Evolutionary conservation across 371 early-diverging fungal genomes (phyloP).

Genomic region (Mortierella sp.): DNA sequence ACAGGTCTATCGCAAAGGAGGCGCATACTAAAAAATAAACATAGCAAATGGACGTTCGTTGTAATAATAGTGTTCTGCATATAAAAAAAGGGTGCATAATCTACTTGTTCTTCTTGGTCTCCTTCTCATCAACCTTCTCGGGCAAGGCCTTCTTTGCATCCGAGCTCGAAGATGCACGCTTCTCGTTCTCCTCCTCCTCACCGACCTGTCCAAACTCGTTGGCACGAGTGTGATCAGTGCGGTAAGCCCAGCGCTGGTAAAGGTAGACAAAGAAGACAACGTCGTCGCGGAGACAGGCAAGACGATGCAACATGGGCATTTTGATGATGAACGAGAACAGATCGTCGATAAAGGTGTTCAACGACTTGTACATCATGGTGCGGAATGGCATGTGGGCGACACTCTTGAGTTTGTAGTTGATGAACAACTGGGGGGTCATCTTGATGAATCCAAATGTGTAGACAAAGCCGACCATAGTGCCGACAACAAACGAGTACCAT

Average conservation of each 20-base stretch:
- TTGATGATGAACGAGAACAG: constrained; percentile 96
- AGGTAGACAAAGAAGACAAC: constrained; percentile 90
- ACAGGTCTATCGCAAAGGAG: constrained; percentile 55
- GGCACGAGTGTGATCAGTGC: constrained; percentile 86
- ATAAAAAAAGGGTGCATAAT: neutral
- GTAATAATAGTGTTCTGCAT: neutral
- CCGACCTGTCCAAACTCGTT: constrained; percentile 96
- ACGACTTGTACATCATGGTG: constrained; percentile 94
- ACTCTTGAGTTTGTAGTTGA: constrained; percentile 94
- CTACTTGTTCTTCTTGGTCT: constrained; percentile 63
- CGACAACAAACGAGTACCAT: constrained; percentile 94
- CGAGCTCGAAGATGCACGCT: neutral
- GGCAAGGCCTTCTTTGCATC: constrained; percentile 22
- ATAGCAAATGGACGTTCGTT: neutral
- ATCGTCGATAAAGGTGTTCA: constrained; percentile 96
- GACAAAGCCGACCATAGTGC: constrained; percentile 90
- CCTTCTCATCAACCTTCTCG: constrained; percentile 36
- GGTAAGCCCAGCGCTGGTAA: constrained; percentile 92
- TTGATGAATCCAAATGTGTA: constrained; percentile 92
- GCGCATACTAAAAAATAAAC: constrained; percentile 28
- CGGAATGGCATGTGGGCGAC: constrained; percentile 96
- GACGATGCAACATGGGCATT: constrained; percentile 95
- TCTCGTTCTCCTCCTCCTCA: constrained; percentile 48
- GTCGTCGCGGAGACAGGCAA: constrained; percentile 94
- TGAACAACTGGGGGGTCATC: constrained; percentile 95